phyloP scores from a whole-genome alignment of 257 asterid species.

The Thymus quinquecostatus region DNA sequence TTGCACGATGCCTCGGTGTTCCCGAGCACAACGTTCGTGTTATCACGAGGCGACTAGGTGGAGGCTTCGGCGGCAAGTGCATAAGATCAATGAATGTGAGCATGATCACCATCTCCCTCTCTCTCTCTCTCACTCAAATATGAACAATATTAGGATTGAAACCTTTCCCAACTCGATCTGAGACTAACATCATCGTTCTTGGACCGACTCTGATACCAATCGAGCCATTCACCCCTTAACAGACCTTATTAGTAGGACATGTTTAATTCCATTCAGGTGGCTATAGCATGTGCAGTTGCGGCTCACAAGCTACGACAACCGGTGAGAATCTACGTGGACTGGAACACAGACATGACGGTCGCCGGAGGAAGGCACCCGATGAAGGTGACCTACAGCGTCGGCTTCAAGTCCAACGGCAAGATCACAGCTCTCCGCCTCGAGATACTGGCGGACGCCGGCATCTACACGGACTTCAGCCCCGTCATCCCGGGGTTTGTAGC shows the following conservation, averaged over 20 bases:
- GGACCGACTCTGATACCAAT: too few relatives aligned
- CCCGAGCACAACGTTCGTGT: conserved; percentile 33
- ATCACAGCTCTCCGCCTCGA: conserved; percentile 26
- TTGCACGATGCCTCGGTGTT: conserved; percentile 32
- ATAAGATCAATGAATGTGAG: conserved; percentile 25
- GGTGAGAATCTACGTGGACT: conserved; percentile 28
- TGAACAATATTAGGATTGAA: not conserved
- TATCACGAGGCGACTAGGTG: conserved; percentile 28
- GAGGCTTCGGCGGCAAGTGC: conserved; percentile 35
- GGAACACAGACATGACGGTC: conserved; percentile 31
- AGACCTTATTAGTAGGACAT: too few relatives aligned
- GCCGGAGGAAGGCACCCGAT: conserved; percentile 35
- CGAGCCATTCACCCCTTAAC: too few relatives aligned
- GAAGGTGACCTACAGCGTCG: conserved; percentile 30
- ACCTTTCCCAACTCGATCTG: too few relatives aligned
- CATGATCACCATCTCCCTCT: not conserved
- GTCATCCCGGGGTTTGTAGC: not conserved
- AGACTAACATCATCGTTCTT: too few relatives aligned
- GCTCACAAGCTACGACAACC: conserved; percentile 31
- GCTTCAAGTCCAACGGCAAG: conserved; percentile 31
- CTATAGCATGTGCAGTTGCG: conserved; percentile 37
- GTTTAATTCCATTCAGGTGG: conserved; percentile 1
- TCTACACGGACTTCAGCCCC: conserved; percentile 19
- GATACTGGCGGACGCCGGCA: conserved; percentile 22
- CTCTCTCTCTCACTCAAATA: not conserved